Evolutionary conservation across 1,284 basidiomycete genomes (phyloP), one percentile per base, ranked within the genome.

Genomic region (Trichosporon asahii): DNA sequence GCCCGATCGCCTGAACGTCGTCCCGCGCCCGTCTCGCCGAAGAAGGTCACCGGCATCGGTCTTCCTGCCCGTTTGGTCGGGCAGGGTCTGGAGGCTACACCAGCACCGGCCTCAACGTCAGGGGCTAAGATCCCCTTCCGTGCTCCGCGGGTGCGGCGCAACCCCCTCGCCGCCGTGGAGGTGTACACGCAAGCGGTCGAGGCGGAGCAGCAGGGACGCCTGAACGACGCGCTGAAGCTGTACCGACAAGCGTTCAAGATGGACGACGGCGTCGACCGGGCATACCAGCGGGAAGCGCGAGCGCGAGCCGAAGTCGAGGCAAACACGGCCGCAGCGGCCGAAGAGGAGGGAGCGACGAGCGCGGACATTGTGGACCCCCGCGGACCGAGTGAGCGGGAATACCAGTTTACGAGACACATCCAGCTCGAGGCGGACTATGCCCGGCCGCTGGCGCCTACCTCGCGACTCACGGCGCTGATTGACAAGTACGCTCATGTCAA

Each of bases 181-280:
- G 77, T 89, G 8, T 95, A 95, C 79, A 83, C 87, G 23, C 85
- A 83, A 40, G 93, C 93, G 3, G 87, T 93, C 29, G 85, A 88
- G 65, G 85, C 87, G 68, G 93, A 95, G 81, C 90, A 91, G 77
- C 83, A 84, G 46, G 89, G 92, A 53, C 85, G 90, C 71, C 85
- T 93, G 53, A 90, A 92, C 74, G 88, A 90, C 37, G 93, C 93
- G 8, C 81, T 94, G 7, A 79, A 82, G 27, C 83, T 93, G 2
- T 95, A 95, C 77, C 88, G 91, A 12, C 87, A 88, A 67, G 91
- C 92, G 0, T 94, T 94, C 81, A 88, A 89, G 69, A 83, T 91
- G 78, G 88, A 94, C 66, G 81, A 82, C 67, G 73, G 76, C 64
- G 79, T 80, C 12, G 81, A 82, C 70, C 66, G 73, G 40, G 67